Percentiles rank a stretch among this genome's conserved stretches.
Evolutionary conservation across 2,329 filamentous ascomycete genomes (phyloP).

Genomic region (Cadophora gregata): DNA sequence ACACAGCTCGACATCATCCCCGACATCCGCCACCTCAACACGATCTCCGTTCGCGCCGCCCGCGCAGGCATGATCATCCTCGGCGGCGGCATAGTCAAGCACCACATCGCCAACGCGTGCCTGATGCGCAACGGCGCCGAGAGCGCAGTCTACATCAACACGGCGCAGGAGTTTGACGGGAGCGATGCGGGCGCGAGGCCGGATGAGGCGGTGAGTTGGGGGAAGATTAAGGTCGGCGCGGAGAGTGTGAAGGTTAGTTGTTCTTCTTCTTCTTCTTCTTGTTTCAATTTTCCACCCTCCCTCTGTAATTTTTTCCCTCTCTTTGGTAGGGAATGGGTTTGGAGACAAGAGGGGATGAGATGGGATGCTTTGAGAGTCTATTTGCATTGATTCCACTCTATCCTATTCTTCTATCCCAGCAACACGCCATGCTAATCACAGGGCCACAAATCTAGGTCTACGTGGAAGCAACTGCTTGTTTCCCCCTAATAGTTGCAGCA

Average conservation of each 20-base stretch:
- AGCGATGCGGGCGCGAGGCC: conserved; percentile 94
- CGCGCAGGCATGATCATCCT: conserved; percentile 94
- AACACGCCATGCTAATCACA: conserved; percentile 17
- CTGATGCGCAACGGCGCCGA: conserved; percentile 98
- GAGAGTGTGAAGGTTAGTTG: conserved; percentile 82
- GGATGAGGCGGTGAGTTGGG: conserved; percentile 98
- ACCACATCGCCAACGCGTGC: conserved; percentile 97
- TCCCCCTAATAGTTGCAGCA: conserved; percentile 70
- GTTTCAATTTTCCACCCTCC: background rate
- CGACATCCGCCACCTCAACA: conserved; percentile 93
- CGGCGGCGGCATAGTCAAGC: conserved; percentile 94
- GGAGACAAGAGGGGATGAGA: too few species aligned
- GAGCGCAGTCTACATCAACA: conserved; percentile 97
- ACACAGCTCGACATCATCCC: conserved; percentile 96
- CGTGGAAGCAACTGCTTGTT: conserved; percentile 67
- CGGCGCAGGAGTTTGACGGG: conserved; percentile 95
- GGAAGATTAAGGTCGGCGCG: conserved; percentile 91
- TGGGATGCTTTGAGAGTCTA: too few species aligned
- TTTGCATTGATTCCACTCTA: too few species aligned
- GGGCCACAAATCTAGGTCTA: conserved; percentile 60
- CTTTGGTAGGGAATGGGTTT: too few species aligned
- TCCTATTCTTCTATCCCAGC: too few species aligned
- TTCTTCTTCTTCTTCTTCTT: background rate
- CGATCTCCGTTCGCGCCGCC: conserved; percentile 84
- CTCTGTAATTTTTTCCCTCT: too few species aligned